Conservation (phyloP, 1,284 basidiomycete species). For the Fomitiporia mediterranea region DNA sequence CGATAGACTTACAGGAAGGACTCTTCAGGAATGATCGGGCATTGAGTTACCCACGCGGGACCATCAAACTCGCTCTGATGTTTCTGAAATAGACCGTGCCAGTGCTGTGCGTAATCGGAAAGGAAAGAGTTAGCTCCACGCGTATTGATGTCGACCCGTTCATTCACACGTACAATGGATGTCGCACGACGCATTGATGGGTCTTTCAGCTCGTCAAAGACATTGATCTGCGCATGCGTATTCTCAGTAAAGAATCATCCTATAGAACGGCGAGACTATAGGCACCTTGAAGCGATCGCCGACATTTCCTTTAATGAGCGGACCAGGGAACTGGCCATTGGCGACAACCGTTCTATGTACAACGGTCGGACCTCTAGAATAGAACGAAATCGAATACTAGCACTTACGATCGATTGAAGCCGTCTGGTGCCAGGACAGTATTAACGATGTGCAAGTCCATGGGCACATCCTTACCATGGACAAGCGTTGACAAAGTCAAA, state of each 20-base stretch:
- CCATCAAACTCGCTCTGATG: conserved; percentile 36
- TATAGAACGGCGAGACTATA: background rate
- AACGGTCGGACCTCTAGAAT: background rate
- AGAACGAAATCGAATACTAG: background rate
- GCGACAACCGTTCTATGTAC: conserved; percentile 24
- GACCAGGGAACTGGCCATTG: conserved; percentile 29
- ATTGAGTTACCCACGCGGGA: conserved; percentile 36
- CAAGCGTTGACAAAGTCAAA: conserved; percentile 4
- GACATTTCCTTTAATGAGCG: conserved; percentile 30
- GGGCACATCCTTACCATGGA: conserved; percentile 3
- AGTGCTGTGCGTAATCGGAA: conserved; percentile 22
- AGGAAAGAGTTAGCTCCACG: background rate
- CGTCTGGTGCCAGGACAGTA: conserved; percentile 31
- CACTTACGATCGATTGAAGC: conserved; percentile 22
- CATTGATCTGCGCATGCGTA: conserved; percentile 21
- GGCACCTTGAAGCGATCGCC: conserved; percentile 28
- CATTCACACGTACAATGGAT: conserved; percentile 24
- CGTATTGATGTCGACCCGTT: background rate
- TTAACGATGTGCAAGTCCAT: conserved; percentile 28
- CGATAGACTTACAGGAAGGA: conserved; percentile 24
- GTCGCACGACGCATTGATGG: conserved; percentile 25
- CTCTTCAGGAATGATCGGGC: conserved; percentile 28
- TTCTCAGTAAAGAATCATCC: background rate
- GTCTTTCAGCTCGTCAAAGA: conserved; percentile 24
- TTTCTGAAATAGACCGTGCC: conserved; percentile 30